phyloP scores from a whole-genome alignment of 371 early-diverging fungal species.

The Vairimorpha ceranae region DNA sequence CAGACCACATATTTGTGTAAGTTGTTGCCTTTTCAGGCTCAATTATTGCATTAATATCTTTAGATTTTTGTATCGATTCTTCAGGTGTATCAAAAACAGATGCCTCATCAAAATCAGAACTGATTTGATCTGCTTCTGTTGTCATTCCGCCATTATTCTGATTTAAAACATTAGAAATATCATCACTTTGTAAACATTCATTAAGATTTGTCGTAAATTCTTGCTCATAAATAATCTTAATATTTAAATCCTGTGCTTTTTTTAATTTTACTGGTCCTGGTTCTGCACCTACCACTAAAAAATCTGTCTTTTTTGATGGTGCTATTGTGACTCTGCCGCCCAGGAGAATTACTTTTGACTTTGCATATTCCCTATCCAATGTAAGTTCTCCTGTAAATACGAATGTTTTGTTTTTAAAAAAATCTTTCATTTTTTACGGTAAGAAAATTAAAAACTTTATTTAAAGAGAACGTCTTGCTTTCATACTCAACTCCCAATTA shows the following conservation, averaged over 20 bases:
- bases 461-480: not conserved
- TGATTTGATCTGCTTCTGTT: not conserved
- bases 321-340: slow-evolving; percentile 72
- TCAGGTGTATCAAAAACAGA: slow-evolving; percentile 12
- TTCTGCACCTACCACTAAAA: slow-evolving; percentile 75
- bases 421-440: not conserved
- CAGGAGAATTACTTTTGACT: slow-evolving; percentile 48
- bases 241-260: slow-evolving; percentile 70
- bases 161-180: not conserved
- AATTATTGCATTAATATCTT: not conserved
- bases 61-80: not conserved
- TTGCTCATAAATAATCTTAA: slow-evolving; percentile 76
- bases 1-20: slow-evolving; percentile 70
- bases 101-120: slow-evolving; percentile 2
- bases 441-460: not conserved
- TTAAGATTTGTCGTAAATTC: slow-evolving; percentile 72
- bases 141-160: not conserved
- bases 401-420: slow-evolving; percentile 42
- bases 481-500: not conserved
- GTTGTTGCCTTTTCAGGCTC: not conserved
- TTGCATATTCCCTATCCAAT: slow-evolving; percentile 52
- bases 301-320: slow-evolving; percentile 79
- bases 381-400: slow-evolving; percentile 59
- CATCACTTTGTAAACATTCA: not conserved
- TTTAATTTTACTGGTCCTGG: slow-evolving; percentile 80